Base-by-base conservation (phyloP, 176 grass and related monocot species). In the Hordeum marinum region DNA sequence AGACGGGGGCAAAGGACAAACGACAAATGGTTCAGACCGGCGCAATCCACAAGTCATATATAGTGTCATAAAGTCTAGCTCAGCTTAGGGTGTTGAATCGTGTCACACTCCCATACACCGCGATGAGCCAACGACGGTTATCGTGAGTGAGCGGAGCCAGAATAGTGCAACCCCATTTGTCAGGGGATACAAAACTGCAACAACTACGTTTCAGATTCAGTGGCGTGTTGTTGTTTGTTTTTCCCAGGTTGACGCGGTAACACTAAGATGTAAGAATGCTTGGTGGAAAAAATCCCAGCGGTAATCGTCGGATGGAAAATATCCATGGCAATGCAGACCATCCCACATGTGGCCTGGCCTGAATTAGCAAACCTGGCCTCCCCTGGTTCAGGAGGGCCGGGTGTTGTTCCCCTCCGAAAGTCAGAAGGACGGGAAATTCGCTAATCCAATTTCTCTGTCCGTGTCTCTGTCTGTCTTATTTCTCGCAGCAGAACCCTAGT, bases 381-480 rank as follows among this genome's bases (percentile, higher is more conserved):
- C 6, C 52, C 52, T 21, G 52, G 0, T 20, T 21, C 7, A 0
- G 18, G 52, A 55, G 52, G 52, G 17, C 13, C 39, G 46, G 42
- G 46, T 50, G 46, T 50, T 48, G 14, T 1, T 5, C 13, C 45
- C 45, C 45, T 48, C 1, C 0, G 45, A 46, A 0, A 46, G 43
- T 45, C 11, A 45, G 39, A 9, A 40, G 39, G 2, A 40, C 1
- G 42, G 13, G 15, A 46, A 48, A 14, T 15, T 3, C 45, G 45
- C 13, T 15, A 48, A 48, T 15, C 45, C 45, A 13, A 0, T 14
- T 12, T 48, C 42, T 43, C 43, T 45, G 0, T 45, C 10, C 12
- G n/a, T n/a, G n/a, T n/a, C n/a, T n/a, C n/a, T n/a, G 0, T 45
- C 0, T 11, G 2, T 46, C 0, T 14, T 3, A 12, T 48, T 48